phyloP scores from a whole-genome alignment of 1,139 yeast species.

The Kodamaea fungicola region DNA sequence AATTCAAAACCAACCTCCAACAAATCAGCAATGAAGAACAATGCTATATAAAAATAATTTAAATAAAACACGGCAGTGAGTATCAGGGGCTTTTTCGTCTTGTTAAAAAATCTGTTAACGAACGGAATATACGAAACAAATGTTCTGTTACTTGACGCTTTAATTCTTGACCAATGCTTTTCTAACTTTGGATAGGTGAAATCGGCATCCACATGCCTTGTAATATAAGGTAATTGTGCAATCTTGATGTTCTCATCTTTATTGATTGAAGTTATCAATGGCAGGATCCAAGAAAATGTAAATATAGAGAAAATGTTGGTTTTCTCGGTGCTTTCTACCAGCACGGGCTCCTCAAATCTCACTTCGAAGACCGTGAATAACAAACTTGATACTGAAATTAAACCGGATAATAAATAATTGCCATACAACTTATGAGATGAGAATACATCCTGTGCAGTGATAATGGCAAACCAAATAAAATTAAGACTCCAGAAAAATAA shows the following conservation, averaged over 20 bases:
- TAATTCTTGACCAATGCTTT: conserved; percentile 8
- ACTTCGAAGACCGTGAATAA: conserved; percentile 14
- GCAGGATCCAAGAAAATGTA: conserved; percentile 25
- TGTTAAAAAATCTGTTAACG: conserved; percentile 3
- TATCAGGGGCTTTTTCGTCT: conserved; percentile 16
- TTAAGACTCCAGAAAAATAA: conserved; percentile 6
- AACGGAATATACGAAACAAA: conserved; percentile 3
- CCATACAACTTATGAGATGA: conserved; percentile 14
- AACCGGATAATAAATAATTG: conserved; percentile 1
- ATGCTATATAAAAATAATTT: conserved; percentile 11
- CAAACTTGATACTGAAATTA: conserved; percentile 5
- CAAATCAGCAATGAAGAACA: conserved; percentile 8
- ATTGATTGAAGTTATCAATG: conserved; percentile 21
- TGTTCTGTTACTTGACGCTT: not conserved
- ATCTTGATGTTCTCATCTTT: conserved; percentile 18
- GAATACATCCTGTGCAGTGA: conserved; percentile 14
- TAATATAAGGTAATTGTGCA: conserved; percentile 18
- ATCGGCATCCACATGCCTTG: conserved; percentile 8
- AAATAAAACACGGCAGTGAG: conserved; percentile 11
- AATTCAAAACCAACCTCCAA: conserved; percentile 10
- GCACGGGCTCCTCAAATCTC: conserved; percentile 14
- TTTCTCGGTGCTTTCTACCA: conserved; percentile 10
- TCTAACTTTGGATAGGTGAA: conserved; percentile 6
- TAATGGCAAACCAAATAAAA: conserved; percentile 7
- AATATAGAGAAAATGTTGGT: conserved; percentile 13